Conservation (phyloP, 352 stramenopile genomes). For the Phytopythium vexans region DNA sequence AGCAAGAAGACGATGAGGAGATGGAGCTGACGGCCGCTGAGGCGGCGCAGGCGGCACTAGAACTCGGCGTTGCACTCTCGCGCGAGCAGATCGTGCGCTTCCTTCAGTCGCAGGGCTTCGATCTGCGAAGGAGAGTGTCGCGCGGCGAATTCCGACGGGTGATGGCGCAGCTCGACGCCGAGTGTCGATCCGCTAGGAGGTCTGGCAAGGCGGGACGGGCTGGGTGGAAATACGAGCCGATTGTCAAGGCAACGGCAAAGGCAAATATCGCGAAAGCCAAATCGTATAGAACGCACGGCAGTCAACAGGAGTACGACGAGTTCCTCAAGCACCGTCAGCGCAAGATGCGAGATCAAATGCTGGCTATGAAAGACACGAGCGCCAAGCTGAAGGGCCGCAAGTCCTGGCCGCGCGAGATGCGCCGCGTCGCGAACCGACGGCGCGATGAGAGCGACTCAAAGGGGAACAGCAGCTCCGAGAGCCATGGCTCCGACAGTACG, state of each 20-base stretch:
- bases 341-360: background rate
- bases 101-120: conserved; percentile 44
- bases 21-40: conserved; percentile 42
- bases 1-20: conserved; percentile 26
- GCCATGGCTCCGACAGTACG: no score
- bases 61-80: conserved; percentile 58
- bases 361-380: background rate
- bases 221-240: background rate
- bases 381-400: background rate
- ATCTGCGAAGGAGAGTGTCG: conserved; percentile 28
- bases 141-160: conserved; percentile 29
- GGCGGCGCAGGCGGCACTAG: conserved; percentile 63
- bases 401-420: background rate
- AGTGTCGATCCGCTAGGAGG: conserved; percentile 3
- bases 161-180: conserved; percentile 37
- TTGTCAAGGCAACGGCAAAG: background rate
- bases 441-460: background rate
- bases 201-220: background rate
- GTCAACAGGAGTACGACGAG: conserved; percentile 1
- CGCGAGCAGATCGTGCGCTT: conserved; percentile 60
- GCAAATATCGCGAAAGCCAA: background rate
- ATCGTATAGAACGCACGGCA: background rate
- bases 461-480: background rate
- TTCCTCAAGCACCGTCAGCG: background rate
- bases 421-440: background rate